Percentiles rank a stretch among this genome's conserved stretches.
Evolutionary conservation across 768 basidiomycete genomes (phyloP).

Genomic region (Amanita rubescens): DNA sequence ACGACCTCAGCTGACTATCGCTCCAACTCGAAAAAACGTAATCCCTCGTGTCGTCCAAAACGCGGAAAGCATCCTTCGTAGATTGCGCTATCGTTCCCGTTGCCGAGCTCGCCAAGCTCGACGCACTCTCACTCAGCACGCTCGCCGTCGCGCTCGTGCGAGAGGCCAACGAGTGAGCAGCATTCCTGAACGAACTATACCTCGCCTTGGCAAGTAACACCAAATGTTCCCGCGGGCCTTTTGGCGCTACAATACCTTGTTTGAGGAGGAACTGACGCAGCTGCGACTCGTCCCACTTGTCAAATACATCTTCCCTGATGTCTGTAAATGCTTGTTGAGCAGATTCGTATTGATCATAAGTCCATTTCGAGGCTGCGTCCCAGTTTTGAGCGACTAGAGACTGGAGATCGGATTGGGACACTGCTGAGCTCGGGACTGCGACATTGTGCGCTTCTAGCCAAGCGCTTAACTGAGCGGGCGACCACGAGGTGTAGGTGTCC

Average conservation of each 20-base stretch:
- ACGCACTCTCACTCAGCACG: constrained; percentile 33
- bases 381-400: constrained; percentile 57
- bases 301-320: constrained; percentile 55
- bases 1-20: constrained; percentile 62
- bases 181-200: constrained; percentile 51
- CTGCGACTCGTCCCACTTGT: constrained; percentile 79
- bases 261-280: constrained; percentile 80
- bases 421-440: constrained; percentile 37
- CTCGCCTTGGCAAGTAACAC: constrained; percentile 68
- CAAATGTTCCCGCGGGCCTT: constrained; percentile 73
- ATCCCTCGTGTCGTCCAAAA: constrained; percentile 71
- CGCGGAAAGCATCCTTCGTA: constrained; percentile 39
- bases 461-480: constrained; percentile 48
- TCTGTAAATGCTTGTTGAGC: constrained; percentile 59
- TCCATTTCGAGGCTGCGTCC: constrained; percentile 45
- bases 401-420: constrained; percentile 33
- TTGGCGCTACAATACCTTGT: constrained; percentile 81
- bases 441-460: constrained; percentile 69
- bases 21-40: constrained; percentile 90
- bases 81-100: constrained; percentile 35
- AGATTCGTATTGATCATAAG: constrained; percentile 51
- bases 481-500: constrained; percentile 47
- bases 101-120: constrained; percentile 26
- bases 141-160: constrained; percentile 41
- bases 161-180: constrained; percentile 49